Evolutionary conservation across 1,284 basidiomycete genomes (phyloP).

Genomic region (Ceratorhiza oryzae-sativae): DNA sequence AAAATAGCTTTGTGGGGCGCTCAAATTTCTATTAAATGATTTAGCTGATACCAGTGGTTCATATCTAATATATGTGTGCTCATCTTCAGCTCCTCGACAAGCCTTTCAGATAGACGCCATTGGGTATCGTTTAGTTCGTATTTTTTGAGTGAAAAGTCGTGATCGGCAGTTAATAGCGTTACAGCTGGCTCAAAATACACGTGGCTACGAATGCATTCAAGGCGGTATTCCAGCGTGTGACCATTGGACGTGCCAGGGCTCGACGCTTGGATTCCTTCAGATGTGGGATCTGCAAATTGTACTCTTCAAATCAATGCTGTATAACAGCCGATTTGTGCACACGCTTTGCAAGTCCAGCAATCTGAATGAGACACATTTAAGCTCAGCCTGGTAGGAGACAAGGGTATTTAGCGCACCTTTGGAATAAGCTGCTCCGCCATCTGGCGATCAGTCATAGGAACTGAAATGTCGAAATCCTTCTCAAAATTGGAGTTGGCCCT

Average conservation of each 20-base stretch:
- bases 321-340: neutral
- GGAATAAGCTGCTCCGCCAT: neutral
- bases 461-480: neutral
- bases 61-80: neutral
- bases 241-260: neutral
- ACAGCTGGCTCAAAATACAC: neutral
- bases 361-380: neutral
- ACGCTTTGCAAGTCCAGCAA: conserved; percentile 10
- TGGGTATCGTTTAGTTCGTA: conserved; percentile 5
- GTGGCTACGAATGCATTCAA: neutral
- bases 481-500: neutral
- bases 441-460: neutral
- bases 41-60: too few relatives aligned
- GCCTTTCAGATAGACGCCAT: neutral
- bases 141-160: neutral
- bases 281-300: neutral
- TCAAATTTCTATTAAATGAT: conserved; percentile 3
- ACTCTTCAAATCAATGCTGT: neutral
- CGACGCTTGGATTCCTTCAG: neutral
- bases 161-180: neutral
- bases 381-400: neutral
- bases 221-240: conserved; percentile 14
- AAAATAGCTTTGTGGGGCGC: neutral
- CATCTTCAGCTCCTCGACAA: conserved; percentile 1
- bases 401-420: neutral